phyloP scores from a whole-genome alignment of 129 eudicot genomes.

The Centaurea solstitialis region DNA sequence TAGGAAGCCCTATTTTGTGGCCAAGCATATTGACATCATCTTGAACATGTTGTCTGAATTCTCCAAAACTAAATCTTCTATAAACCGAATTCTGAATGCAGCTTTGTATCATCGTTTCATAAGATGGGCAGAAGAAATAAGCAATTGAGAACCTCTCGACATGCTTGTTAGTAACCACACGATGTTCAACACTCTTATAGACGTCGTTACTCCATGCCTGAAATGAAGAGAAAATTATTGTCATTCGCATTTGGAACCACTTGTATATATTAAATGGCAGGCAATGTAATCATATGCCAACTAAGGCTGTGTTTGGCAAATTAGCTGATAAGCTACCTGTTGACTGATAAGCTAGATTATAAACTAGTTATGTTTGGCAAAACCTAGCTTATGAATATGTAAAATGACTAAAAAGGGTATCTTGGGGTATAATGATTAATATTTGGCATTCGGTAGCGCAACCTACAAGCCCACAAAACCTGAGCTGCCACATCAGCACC shows the following conservation, averaged over 20 bases:
- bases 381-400: too few relatives aligned
- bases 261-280: not conserved
- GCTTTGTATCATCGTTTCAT: slow-evolving; percentile 47
- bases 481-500: too few relatives aligned
- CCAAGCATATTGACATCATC: slow-evolving; percentile 55
- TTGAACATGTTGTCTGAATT: slow-evolving; percentile 63
- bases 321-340: too few relatives aligned
- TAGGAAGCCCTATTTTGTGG: slow-evolving; percentile 59
- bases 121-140: slow-evolving; percentile 64
- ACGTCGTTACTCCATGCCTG: slow-evolving; percentile 84
- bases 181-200: slow-evolving; percentile 71
- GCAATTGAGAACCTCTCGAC: slow-evolving; percentile 71
- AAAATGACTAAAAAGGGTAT: too few relatives aligned
- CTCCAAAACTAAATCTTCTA: slow-evolving; percentile 55
- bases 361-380: too few relatives aligned
- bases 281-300: too few relatives aligned
- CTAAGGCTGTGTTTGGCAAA: too few relatives aligned
- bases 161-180: slow-evolving; percentile 51
- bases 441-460: too few relatives aligned
- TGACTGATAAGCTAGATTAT: too few relatives aligned
- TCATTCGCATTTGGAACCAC: not conserved
- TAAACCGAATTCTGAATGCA: slow-evolving; percentile 45
- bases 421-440: too few relatives aligned
- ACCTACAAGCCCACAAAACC: too few relatives aligned
- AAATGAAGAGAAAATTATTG: not conserved